These are phyloP conservation scores for Cryphonectria parasitica DNA, from an alignment of 2,329 filamentous ascomycete species.

Conservation along the genomic window DNA sequence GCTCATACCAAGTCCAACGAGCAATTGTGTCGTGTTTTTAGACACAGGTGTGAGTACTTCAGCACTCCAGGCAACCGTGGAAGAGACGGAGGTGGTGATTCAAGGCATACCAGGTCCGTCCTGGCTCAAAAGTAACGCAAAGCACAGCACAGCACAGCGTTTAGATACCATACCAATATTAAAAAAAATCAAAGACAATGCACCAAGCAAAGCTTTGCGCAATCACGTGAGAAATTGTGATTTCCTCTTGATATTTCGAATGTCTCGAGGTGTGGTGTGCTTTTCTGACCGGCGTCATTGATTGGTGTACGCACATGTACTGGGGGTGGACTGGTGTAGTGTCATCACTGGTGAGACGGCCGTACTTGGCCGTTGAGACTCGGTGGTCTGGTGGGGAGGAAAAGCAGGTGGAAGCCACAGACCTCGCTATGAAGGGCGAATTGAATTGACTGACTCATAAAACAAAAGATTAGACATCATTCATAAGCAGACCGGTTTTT, in stretches of 20 bases:
- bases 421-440: too few relatives aligned
- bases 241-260: neutral
- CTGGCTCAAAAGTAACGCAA: constrained; percentile 4
- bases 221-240: neutral
- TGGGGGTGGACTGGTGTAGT: too few relatives aligned
- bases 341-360: too few relatives aligned
- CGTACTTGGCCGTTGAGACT: neutral
- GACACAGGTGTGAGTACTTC: neutral
- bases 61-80: neutral
- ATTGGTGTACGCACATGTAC: neutral
- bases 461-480: too few relatives aligned
- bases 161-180: constrained; percentile 19
- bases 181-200: constrained; percentile 34
- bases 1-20: neutral
- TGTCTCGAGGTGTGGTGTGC: too few relatives aligned
- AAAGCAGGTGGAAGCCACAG: too few relatives aligned
- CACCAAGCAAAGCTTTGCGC: constrained; percentile 26
- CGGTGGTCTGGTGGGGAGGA: neutral
- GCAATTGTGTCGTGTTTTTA: neutral
- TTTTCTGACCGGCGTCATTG: neutral
- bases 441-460: too few relatives aligned
- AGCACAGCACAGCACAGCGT: constrained; percentile 11
- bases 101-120: neutral
- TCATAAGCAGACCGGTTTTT: too few relatives aligned
- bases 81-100: constrained; percentile 1